Percentiles rank a stretch among this genome's conserved stretches.
Conservation (phyloP, 208 protist species). For the Leishmania turanica region DNA sequence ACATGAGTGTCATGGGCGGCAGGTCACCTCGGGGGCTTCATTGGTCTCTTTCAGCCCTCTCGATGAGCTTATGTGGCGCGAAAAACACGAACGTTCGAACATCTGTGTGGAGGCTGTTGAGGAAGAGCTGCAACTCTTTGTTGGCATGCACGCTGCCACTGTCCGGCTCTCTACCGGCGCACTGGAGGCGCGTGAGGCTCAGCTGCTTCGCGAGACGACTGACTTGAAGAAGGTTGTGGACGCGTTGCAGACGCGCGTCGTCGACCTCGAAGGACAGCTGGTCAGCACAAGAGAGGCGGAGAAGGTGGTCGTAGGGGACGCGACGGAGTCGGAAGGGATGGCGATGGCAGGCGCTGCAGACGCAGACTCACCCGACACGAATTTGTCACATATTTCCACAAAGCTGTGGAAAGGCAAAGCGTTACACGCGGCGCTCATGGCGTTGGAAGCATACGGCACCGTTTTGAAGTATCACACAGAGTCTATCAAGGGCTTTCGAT, state of each 20-base stretch:
- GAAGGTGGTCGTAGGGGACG: neutral
- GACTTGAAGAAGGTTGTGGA: conserved; percentile 8
- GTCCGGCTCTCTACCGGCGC: conserved; percentile 5
- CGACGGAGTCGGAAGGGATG: neutral
- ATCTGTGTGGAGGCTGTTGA: conserved; percentile 18
- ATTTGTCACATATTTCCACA: neutral
- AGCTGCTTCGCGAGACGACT: conserved; percentile 6
- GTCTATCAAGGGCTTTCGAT: neutral
- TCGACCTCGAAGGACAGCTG: conserved; percentile 9
- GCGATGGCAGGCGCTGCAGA: neutral
- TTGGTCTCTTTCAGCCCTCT: neutral
- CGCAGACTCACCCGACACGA: neutral
- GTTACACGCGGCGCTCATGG: conserved; percentile 4
- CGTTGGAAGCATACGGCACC: conserved; percentile 18
- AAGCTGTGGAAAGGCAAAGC: conserved; percentile 8
- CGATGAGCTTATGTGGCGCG: conserved; percentile 14
- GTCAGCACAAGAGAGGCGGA: neutral
- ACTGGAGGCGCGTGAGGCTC: conserved; percentile 9
- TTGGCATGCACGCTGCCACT: neutral
- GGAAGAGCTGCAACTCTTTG: conserved; percentile 2
- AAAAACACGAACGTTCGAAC: conserved; percentile 5
- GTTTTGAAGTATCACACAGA: conserved; percentile 9
- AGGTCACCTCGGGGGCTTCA: neutral
- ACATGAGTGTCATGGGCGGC: conserved; percentile 1
- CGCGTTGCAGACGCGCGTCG: conserved; percentile 15